Conservation (phyloP, 192 early-diverging fungal genomes). For the Powellomyces hirtus region DNA sequence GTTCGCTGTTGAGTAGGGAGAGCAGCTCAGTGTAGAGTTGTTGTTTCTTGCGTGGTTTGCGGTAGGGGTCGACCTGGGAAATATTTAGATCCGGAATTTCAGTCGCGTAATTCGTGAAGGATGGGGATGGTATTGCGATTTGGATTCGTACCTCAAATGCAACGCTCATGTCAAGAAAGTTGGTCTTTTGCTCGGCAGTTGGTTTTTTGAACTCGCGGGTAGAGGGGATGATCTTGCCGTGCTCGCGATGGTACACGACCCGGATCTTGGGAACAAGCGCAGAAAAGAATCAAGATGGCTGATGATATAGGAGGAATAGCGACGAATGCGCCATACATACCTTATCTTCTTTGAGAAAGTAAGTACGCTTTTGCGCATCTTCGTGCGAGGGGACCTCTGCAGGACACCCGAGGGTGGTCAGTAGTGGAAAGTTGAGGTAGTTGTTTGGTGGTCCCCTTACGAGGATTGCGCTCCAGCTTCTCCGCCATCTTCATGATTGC, state of each 20-base stretch:
- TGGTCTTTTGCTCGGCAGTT: constrained; percentile 50
- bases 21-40: constrained; percentile 51
- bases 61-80: constrained; percentile 46
- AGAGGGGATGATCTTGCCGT: constrained; percentile 50
- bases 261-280: constrained; percentile 47
- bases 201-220: constrained; percentile 56
- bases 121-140: not conserved
- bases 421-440: no score
- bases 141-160: constrained; percentile 27
- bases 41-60: constrained; percentile 53
- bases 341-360: constrained; percentile 54
- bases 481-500: constrained; percentile 58
- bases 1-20: constrained; percentile 43
- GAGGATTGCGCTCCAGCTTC: constrained; percentile 47
- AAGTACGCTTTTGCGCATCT: constrained; percentile 52
- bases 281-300: not conserved
- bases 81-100: not conserved
- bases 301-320: not conserved
- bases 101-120: not conserved
- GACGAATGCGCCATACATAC: constrained; percentile 7
- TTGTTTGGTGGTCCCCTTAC: constrained; percentile 3
- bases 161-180: constrained; percentile 37
- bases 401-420: not conserved
- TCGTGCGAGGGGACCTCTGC: constrained; percentile 33
- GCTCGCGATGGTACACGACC: constrained; percentile 51